These are phyloP conservation scores for Monilinia polystroma DNA, from an alignment of 2,329 filamentous ascomycete species.

Conservation along the genomic window DNA sequence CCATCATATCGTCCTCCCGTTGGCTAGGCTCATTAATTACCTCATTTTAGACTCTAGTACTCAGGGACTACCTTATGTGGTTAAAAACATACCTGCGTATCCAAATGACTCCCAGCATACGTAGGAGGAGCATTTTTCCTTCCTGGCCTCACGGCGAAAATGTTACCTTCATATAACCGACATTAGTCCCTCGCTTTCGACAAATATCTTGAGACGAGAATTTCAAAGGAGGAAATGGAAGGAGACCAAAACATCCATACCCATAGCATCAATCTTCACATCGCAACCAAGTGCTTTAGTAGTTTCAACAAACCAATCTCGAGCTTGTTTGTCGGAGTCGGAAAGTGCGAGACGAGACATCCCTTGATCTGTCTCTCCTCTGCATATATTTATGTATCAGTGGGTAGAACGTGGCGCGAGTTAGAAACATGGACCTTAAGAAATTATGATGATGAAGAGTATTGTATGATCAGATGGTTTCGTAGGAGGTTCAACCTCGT, in stretches of 20 bases:
- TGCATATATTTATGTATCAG: conserved; percentile 31
- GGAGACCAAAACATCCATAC: not conserved
- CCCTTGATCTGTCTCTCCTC: conserved; percentile 62
- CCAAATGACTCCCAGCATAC: conserved; percentile 68
- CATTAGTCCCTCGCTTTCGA: not conserved
- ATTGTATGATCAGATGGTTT: not conserved
- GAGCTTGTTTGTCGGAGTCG: conserved; percentile 65
- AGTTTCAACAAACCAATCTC: conserved; percentile 12
- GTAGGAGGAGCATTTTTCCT: conserved; percentile 59
- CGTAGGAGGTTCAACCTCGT: not conserved
- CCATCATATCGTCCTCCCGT: conserved; percentile 68
- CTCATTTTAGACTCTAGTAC: conserved; percentile 44
- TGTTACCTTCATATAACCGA: conserved; percentile 50
- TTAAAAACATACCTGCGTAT: conserved; percentile 50
- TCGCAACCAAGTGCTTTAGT: not conserved
- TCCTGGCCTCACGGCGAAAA: conserved; percentile 71
- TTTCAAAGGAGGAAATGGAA: not conserved
- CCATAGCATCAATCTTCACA: conserved; percentile 17
- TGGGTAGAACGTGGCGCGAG: not conserved
- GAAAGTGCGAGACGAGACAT: conserved; percentile 74
- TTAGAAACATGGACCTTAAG: not conserved
- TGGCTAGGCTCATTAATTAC: conserved; percentile 49
- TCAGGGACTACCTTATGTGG: too few species aligned
- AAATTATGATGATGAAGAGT: not conserved
- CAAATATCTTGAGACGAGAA: not conserved